Evolutionary conservation across 345 rosid species (phyloP), one percentile per base, ranked within the genome.

Genomic region (Crucihimalaya himalaica): DNA sequence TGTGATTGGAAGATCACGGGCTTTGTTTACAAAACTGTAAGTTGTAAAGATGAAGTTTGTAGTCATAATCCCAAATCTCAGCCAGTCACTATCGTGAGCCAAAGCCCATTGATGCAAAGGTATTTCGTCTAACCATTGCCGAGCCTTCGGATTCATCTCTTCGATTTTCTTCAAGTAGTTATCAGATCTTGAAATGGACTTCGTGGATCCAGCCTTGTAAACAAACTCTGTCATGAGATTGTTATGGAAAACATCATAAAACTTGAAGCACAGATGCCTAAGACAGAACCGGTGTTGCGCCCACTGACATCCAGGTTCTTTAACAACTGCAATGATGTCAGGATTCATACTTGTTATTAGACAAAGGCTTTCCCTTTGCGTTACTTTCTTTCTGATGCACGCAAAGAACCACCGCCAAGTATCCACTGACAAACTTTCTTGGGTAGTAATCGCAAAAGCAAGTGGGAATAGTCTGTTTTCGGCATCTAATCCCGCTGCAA

Each of bases 161-260:
- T 68, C 39, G 5, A 68, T 18, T 54, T 27, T 68, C 20, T 40
- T 54, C 28, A 53, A 53, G 71, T 53, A 67, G 27, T 5, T 1
- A 39, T 6, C 18, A 0, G 39, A 39, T 11, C 4, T 8, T 55
- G 29, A 40, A 18, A 16, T 16, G 63, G 12, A 0, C 5, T 13
- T 55, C 0, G 31, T 1, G 7, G 51, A 42, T 54, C 31, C 63
- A 55, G 72, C 72, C 52, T 40, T 55, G 53, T 8, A 55, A 55
- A 68, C 73, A 19, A 28, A 15, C 73, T 68, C 37, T 42, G 73
- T 55, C 73, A 68, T 68, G 31, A 68, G 63, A 55, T 55, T 68
- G 63, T 10, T 68, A 1, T 8, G 3, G 63, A 55, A 55, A 0
- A 68, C 54, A 1, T 68, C 72, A 28, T 40, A 68, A 28, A 54